Conservation (phyloP, 768 basidiomycete genomes). For the Pleurotus giganteus region DNA sequence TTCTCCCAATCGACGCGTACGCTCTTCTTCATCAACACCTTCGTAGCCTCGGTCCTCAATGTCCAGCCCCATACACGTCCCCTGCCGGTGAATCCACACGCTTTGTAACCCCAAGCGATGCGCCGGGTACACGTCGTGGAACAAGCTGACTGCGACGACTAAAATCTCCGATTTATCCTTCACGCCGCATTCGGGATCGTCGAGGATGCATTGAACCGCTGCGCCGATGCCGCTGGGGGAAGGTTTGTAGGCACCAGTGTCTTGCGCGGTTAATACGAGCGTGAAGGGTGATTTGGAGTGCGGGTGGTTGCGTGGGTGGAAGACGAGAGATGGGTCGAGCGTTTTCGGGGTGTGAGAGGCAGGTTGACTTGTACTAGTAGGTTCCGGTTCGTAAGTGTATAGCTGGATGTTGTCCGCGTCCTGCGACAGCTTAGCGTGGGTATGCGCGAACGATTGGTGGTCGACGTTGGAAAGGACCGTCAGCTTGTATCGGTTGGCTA, state of each 20-base stretch:
- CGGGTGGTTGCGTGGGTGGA: constrained; percentile 41
- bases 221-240: constrained; percentile 51
- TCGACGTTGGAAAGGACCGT: constrained; percentile 79
- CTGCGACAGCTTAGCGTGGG: constrained; percentile 53
- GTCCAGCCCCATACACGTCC: constrained; percentile 42
- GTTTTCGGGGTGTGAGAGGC: constrained; percentile 29
- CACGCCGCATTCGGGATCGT: constrained; percentile 39
- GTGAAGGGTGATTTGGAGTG: constrained; percentile 58
- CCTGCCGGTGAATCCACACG: constrained; percentile 66
- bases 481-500: constrained; percentile 65
- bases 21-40: background rate
- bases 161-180: constrained; percentile 47
- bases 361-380: constrained; percentile 12
- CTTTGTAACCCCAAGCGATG: constrained; percentile 51
- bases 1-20: constrained; percentile 15
- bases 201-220: constrained; percentile 41
- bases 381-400: background rate
- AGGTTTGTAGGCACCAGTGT: constrained; percentile 73
- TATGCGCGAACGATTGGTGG: constrained; percentile 55
- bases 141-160: constrained; percentile 65
- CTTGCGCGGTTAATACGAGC: constrained; percentile 68
- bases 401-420: constrained; percentile 23
- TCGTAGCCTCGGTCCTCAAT: constrained; percentile 18
- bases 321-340: constrained; percentile 32
- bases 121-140: constrained; percentile 67